Conservation (phyloP, 768 basidiomycete genomes). For the Kwoniella dejecticola region DNA sequence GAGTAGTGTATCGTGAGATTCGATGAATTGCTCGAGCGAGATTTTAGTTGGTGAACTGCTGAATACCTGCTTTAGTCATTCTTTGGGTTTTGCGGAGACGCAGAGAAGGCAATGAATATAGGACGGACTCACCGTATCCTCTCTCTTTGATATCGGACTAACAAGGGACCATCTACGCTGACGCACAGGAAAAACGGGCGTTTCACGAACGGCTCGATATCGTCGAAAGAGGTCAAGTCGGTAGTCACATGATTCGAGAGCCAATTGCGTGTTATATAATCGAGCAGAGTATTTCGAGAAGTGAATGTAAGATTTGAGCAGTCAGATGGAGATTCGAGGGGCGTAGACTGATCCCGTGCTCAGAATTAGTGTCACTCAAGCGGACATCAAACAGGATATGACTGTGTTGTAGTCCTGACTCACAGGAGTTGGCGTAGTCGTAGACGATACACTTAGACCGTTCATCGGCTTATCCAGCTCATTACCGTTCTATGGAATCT, state of each 20-base stretch:
- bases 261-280: conserved; percentile 81
- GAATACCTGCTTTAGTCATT: too few relatives aligned
- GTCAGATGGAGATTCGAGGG: not conserved
- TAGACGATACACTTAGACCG: conserved; percentile 19
- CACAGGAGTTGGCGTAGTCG: conserved; percentile 4
- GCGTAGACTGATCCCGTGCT: conserved; percentile 8
- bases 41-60: not conserved
- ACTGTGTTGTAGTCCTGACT: not conserved
- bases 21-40: conserved; percentile 71
- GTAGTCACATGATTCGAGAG: conserved; percentile 73
- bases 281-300: conserved; percentile 64
- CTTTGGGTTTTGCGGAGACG: too few relatives aligned
- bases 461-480: conserved; percentile 21
- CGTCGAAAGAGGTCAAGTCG: conserved; percentile 63
- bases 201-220: conserved; percentile 72
- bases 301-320: conserved; percentile 55
- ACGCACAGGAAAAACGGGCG: conserved; percentile 89
- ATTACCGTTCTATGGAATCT: conserved; percentile 7
- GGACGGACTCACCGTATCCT: conserved; percentile 58
- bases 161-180: conserved; percentile 76
- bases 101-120: not conserved
- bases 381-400: not conserved
- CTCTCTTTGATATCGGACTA: conserved; percentile 67
- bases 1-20: conserved; percentile 67
- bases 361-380: not conserved